A percentile compares a stretch with the other conserved stretches of the same genome.
phyloP scores from a whole-genome alignment of 2,329 filamentous ascomycete species.

The Rhinocladiella similis region DNA sequence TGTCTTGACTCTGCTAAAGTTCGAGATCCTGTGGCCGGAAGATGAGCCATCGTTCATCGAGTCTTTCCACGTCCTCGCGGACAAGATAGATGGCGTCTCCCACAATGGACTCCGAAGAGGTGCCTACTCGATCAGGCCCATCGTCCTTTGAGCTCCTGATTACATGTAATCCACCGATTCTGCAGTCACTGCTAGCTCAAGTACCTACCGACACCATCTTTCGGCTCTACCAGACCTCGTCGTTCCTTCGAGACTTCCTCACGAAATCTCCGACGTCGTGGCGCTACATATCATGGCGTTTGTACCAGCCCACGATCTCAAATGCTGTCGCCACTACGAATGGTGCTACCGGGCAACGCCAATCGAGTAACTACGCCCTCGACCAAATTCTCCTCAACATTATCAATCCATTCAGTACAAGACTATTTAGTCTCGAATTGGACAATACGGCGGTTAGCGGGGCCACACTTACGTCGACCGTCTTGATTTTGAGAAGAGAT shows the following conservation, averaged over 20 bases:
- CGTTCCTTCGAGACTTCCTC: constrained; percentile 56
- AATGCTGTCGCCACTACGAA: constrained; percentile 34
- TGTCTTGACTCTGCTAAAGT: too few species aligned
- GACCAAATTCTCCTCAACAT: constrained; percentile 59
- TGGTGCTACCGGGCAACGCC: constrained; percentile 39
- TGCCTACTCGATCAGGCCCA: constrained; percentile 3
- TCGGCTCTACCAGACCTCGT: constrained; percentile 59
- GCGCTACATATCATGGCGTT: constrained; percentile 60
- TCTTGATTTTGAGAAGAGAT: constrained; percentile 54
- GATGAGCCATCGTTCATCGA: background rate
- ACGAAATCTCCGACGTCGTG: constrained; percentile 60
- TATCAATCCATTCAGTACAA: constrained; percentile 57
- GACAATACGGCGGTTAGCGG: constrained; percentile 63
- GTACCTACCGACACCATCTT: constrained; percentile 58
- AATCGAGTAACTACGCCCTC: constrained; percentile 59
- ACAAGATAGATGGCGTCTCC: constrained; percentile 15
- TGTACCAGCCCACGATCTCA: constrained; percentile 41
- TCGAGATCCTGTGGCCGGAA: too few species aligned
- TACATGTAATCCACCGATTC: constrained; percentile 57
- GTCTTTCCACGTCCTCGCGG: background rate
- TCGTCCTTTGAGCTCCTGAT: constrained; percentile 56
- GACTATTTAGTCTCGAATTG: constrained; percentile 58
- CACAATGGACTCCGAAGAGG: constrained; percentile 23
- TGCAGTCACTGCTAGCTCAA: constrained; percentile 60
- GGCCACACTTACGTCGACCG: constrained; percentile 55